Conservation (phyloP, 345 rosid species). For the Salix caprea region DNA sequence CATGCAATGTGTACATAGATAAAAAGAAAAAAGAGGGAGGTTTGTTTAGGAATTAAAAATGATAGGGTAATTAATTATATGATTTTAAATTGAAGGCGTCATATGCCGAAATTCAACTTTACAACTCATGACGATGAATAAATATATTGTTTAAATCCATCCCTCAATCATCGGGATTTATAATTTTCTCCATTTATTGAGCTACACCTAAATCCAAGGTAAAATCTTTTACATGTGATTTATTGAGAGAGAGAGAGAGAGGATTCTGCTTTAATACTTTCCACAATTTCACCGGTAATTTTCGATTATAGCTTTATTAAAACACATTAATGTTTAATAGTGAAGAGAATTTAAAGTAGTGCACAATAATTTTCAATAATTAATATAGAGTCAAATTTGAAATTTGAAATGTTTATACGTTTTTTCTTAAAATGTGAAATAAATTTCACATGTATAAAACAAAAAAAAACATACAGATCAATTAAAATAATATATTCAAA, state of each 20-base stretch:
- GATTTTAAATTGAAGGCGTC: background rate
- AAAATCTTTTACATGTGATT: background rate
- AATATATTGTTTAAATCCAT: background rate
- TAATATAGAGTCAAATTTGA: background rate
- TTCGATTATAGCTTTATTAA: background rate
- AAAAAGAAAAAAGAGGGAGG: no score
- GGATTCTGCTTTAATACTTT: no score
- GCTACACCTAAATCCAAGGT: background rate
- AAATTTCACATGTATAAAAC: no score
- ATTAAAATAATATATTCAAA: no score
- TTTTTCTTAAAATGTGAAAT: no score
- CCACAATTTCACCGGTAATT: no score
- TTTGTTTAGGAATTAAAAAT: background rate
- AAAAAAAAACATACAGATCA: no score
- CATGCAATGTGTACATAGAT: no score
- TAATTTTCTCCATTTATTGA: background rate
- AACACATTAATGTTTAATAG: background rate
- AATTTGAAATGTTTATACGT: background rate
- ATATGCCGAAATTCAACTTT: background rate
- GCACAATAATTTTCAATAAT: background rate
- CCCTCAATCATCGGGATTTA: background rate
- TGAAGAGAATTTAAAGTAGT: background rate
- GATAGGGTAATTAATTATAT: background rate
- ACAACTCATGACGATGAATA: background rate
- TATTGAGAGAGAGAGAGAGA: no score